Percentiles rank a stretch among this genome's conserved stretches.
These are phyloP conservation scores for Ilex paraguariensis DNA, from an alignment of 305 asterid genomes.

Conservation along the genomic window DNA sequence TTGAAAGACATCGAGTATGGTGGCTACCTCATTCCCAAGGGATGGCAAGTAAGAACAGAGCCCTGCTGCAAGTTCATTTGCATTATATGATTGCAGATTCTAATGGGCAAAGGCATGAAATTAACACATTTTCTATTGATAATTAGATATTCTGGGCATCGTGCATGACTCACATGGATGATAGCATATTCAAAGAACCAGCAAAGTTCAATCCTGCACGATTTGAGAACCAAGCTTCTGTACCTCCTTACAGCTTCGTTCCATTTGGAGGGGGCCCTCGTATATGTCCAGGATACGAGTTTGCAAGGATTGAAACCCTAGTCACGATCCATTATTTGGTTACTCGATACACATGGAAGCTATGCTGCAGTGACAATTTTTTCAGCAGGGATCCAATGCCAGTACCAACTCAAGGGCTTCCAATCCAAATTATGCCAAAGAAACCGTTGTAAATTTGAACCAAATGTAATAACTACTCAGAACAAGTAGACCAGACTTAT, in stretches of 20 bases:
- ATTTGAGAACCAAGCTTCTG: slow-evolving; percentile 41
- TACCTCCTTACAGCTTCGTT: slow-evolving; percentile 54
- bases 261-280: slow-evolving; percentile 70
- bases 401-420: slow-evolving; percentile 53
- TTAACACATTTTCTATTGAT: not conserved
- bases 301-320: slow-evolving; percentile 56
- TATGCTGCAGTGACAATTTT: slow-evolving; percentile 35
- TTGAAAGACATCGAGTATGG: slow-evolving; percentile 49
- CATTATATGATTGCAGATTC: not conserved
- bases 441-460: not conserved
- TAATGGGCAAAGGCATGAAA: not conserved
- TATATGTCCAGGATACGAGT: slow-evolving; percentile 70
- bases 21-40: slow-evolving; percentile 67
- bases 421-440: slow-evolving; percentile 36
- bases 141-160: slow-evolving; percentile 59
- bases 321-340: slow-evolving; percentile 47
- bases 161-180: slow-evolving; percentile 67
- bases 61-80: not conserved
- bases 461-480: not conserved
- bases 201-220: slow-evolving; percentile 44
- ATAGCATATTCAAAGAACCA: slow-evolving; percentile 44
- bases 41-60: slow-evolving; percentile 64
- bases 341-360: slow-evolving; percentile 53
- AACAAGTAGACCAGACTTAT: too few species aligned
- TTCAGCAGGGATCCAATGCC: slow-evolving; percentile 62